Evolutionary conservation across 2,329 filamentous ascomycete species (phyloP).

Genomic region (Dothistroma pini): DNA sequence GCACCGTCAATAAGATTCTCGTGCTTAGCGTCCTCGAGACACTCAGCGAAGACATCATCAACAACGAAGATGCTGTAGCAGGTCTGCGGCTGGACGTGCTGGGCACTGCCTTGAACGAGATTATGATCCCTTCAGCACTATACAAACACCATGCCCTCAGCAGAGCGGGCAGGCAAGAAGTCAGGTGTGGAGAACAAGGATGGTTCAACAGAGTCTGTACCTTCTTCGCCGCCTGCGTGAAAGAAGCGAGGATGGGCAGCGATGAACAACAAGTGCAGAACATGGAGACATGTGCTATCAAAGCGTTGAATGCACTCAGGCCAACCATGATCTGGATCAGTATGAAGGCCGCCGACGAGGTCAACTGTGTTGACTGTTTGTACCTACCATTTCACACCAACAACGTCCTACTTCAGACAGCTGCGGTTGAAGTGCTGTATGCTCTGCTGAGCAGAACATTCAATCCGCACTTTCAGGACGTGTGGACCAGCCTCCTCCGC

Average conservation of each 20-base stretch:
- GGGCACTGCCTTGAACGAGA: constrained; percentile 86
- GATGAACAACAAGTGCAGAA: constrained; percentile 59
- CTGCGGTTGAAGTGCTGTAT: constrained; percentile 41
- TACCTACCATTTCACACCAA: constrained; percentile 67
- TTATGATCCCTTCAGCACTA: constrained; percentile 77
- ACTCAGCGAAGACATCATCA: constrained; percentile 90
- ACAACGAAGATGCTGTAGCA: constrained; percentile 78
- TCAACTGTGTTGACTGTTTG: constrained; percentile 66
- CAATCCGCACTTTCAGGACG: constrained; percentile 67
- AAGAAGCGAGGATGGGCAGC: constrained; percentile 38
- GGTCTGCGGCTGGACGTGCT: constrained; percentile 77
- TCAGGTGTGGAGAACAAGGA: constrained; percentile 76
- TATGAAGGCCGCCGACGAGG: constrained; percentile 71
- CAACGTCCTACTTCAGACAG: constrained; percentile 70
- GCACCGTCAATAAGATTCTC: constrained; percentile 70
- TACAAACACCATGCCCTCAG: constrained; percentile 62
- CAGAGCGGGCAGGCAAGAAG: constrained; percentile 63
- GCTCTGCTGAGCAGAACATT: constrained; percentile 40
- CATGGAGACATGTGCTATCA: constrained; percentile 58
- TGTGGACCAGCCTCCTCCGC: constrained; percentile 30
- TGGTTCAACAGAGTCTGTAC: constrained; percentile 78
- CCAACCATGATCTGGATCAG: constrained; percentile 85
- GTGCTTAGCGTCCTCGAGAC: constrained; percentile 87
- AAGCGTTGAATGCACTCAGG: constrained; percentile 71
- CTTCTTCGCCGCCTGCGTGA: constrained; percentile 70